phyloP scores from a whole-genome alignment of 202 grass and related monocot genomes.

The Elaeis oleifera region DNA sequence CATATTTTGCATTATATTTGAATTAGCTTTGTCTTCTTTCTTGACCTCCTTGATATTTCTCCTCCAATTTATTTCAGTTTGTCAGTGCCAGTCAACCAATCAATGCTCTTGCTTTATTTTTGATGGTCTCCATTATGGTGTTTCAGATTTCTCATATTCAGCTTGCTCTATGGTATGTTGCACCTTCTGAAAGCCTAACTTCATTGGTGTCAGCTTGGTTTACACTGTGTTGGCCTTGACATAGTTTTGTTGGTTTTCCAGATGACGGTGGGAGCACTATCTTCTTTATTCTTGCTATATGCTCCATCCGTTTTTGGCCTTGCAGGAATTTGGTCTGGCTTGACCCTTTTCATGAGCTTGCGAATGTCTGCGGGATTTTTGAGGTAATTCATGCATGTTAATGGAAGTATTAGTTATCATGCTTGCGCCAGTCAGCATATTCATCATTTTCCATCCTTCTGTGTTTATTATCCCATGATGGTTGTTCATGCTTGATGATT shows the following conservation, averaged over 20 bases:
- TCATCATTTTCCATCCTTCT: too few relatives aligned
- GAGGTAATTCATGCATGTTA: conserved; percentile 37
- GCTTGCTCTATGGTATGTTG: conserved; percentile 64
- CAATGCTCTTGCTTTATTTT: conserved; percentile 90
- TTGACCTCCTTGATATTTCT: not conserved
- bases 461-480: too few relatives aligned
- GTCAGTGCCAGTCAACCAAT: conserved; percentile 84
- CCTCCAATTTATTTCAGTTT: conserved; percentile 42
- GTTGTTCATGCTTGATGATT: too few relatives aligned
- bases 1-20: not conserved
- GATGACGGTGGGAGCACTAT: conserved; percentile 65
- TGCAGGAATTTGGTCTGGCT: conserved; percentile 80
- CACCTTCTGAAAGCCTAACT: conserved; percentile 1
- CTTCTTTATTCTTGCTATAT: conserved; percentile 77
- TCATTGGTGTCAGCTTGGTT: conserved; percentile 2
- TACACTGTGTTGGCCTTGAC: conserved; percentile 7
- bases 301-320: conserved; percentile 67
- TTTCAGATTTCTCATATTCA: conserved; percentile 88
- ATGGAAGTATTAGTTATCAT: not conserved
- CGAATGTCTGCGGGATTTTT: conserved; percentile 58
- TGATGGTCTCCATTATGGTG: conserved; percentile 87
- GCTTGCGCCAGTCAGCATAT: too few relatives aligned
- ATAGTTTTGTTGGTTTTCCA: conserved; percentile 28
- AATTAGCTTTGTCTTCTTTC: not conserved
- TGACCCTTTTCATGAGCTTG: conserved; percentile 89